Base-by-base conservation (phyloP, 148 eudicot species). In the Cornus kousa region DNA sequence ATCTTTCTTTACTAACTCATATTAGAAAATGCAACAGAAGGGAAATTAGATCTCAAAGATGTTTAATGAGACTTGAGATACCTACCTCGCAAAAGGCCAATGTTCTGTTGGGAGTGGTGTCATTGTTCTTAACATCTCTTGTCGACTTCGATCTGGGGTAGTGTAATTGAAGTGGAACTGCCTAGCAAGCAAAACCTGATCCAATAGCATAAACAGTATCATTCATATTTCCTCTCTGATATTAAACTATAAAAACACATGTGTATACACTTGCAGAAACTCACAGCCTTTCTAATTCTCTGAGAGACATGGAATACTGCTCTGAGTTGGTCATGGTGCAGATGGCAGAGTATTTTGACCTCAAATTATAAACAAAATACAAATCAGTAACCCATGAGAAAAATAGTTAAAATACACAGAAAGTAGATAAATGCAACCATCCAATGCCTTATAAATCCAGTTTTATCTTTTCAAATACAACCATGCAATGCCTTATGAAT, bases 261-360 rank as follows among this genome's bases (percentile, higher is more conserved):
- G 13, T 11, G 57, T 3, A 53, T 7, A 28, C n/a, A 16, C 13
- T 2, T 32, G 4, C 0, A 60, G 31, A 55, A 53, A 82, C 99
- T 96, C 64, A 96, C 99, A 73, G 99, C 94, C 86, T 76, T 96
- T 84, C 97, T 87, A 22, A 96, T 78, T 69, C 91, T 87, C 85
- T 87, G 90, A 40, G 94, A 96, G 68, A 96, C 99, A 83, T 96
- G 99, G 85, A 96, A 94, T 66, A 89, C 95, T 65, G 97, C 89
- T 81, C 84, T 89, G 62, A 96, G 89, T 80, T 96, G 99, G 80
- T 96, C 98, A 82, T 96, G 99, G 84, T 96, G 98, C 86, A 96
- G 84, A 83, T 94, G 94, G 83, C 99, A 96, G 31, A 96, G 87
- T 81, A 96, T 82, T 77, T 91, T 91, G 60, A 96, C 93, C 99